Evolutionary conservation across 1,139 yeast species (phyloP).

Genomic region (Pichia cactophila): DNA sequence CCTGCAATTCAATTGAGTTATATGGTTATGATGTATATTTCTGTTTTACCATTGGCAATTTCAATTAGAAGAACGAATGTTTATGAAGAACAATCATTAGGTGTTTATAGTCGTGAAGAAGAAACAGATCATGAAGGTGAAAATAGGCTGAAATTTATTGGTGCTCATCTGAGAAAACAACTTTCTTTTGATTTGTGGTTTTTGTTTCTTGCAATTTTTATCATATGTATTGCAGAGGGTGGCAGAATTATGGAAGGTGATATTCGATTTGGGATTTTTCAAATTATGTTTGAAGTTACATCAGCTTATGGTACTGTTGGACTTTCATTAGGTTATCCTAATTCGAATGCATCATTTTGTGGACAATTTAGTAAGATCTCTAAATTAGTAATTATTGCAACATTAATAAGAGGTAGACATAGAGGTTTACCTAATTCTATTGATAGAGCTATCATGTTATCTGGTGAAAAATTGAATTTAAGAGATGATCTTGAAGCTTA

Average conservation of each 20-base stretch:
- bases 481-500: constrained; percentile 63
- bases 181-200: constrained; percentile 94
- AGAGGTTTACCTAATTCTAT: constrained; percentile 92
- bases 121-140: constrained; percentile 26
- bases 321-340: constrained; percentile 74
- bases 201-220: constrained; percentile 74
- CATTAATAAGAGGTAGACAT: constrained; percentile 92
- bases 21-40: constrained; percentile 95
- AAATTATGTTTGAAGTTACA: constrained; percentile 75
- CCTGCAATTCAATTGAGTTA: constrained; percentile 93
- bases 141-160: constrained; percentile 44
- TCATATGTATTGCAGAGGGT: constrained; percentile 83
- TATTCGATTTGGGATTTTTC: constrained; percentile 57
- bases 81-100: constrained; percentile 92
- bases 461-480: constrained; percentile 58
- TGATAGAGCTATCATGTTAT: constrained; percentile 90
- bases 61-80: constrained; percentile 95
- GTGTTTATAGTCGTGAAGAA: constrained; percentile 47
- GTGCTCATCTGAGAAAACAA: constrained; percentile 86
- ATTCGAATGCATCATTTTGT: constrained; percentile 57
- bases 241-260: constrained; percentile 40
- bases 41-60: constrained; percentile 91
- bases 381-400: constrained; percentile 76
- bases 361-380: constrained; percentile 67
- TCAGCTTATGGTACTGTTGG: constrained; percentile 98